phyloP scores from a whole-genome alignment of 2,329 filamentous ascomycete species.

The Alternaria brassicae region DNA sequence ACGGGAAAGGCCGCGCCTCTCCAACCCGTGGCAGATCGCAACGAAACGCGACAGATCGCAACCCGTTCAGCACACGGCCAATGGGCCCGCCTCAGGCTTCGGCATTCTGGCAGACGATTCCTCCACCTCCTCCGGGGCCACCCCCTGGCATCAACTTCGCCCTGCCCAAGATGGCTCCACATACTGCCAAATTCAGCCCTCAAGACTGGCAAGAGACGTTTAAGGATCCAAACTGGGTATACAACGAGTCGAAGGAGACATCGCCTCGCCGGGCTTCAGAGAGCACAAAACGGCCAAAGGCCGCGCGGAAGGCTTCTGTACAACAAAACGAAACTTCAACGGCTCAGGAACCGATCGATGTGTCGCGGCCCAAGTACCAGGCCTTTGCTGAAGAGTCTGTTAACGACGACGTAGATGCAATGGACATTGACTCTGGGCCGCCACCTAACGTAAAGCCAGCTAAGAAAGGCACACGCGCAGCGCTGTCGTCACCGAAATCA shows the following conservation, averaged over 20 bases:
- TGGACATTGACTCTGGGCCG: conserved; percentile 57
- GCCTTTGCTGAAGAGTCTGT: conserved; percentile 39
- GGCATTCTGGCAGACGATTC: conserved; percentile 34
- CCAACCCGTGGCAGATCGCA: conserved; percentile 43
- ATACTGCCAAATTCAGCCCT: conserved; percentile 50
- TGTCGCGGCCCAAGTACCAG: conserved; percentile 40
- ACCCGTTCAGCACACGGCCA: conserved; percentile 22
- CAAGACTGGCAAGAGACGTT: conserved; percentile 55
- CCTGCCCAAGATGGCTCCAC: conserved; percentile 28
- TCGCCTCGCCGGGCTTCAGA: conserved; percentile 42
- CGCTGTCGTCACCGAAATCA: conserved; percentile 10
- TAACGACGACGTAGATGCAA: conserved; percentile 49
- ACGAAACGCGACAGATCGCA: conserved; percentile 30
- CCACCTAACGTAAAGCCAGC: conserved; percentile 26
- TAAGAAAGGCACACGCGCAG: conserved; percentile 7
- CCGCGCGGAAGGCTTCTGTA: conserved; percentile 40
- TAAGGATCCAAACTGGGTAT: conserved; percentile 53
- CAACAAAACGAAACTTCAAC: conserved; percentile 39
- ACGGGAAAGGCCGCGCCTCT: conserved; percentile 37
- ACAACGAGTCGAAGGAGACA: conserved; percentile 38
- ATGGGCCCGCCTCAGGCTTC: conserved; percentile 32
- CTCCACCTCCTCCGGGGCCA: conserved; percentile 40
- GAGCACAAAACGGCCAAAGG: conserved; percentile 37
- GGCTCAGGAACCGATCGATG: conserved; percentile 38
- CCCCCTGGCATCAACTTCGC: conserved; percentile 37